Percentiles rank a stretch among this genome's conserved stretches.
phyloP scores from a whole-genome alignment of 345 rosid species.

The Lepidium aucheri region DNA sequence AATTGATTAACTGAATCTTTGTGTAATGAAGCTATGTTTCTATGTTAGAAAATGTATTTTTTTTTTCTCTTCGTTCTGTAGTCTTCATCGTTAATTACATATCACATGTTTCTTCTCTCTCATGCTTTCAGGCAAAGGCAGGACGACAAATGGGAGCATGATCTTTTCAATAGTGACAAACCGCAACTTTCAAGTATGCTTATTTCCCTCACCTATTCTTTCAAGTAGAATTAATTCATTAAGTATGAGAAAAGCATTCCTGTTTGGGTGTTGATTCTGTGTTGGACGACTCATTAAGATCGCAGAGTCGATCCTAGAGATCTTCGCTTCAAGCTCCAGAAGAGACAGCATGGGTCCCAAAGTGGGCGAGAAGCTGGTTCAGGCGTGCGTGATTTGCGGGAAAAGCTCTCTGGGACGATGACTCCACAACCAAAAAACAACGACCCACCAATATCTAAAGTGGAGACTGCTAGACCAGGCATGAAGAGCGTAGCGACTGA shows the following conservation, averaged over 20 bases:
- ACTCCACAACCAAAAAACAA: conserved; percentile 42
- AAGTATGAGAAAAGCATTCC: conserved; percentile 27
- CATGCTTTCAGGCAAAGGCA: conserved; percentile 75
- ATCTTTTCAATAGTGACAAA: conserved; percentile 51
- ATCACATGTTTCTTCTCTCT: not conserved
- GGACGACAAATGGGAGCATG: conserved; percentile 99
- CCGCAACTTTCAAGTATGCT: conserved; percentile 65
- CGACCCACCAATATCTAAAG: conserved; percentile 51
- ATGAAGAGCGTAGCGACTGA: conserved; percentile 58
- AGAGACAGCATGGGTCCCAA: conserved; percentile 47
- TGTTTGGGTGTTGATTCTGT: conserved; percentile 39
- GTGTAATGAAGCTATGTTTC: not conserved
- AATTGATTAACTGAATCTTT: not conserved
- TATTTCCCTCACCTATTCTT: conserved; percentile 22
- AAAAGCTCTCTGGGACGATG: conserved; percentile 80
- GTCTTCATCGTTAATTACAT: not conserved
- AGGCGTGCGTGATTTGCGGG: conserved; percentile 70
- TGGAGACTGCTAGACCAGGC: conserved; percentile 42
- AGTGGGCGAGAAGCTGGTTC: conserved; percentile 44
- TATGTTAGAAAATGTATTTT: not conserved
- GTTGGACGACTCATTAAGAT: conserved; percentile 49
- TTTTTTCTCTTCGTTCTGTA: not conserved
- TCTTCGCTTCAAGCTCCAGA: conserved; percentile 92
- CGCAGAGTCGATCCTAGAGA: conserved; percentile 61
- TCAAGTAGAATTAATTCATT: conserved; percentile 10